Evolutionary conservation across 805 yeast genomes (phyloP).

Genomic region (Wickerhamiella azymoides): DNA sequence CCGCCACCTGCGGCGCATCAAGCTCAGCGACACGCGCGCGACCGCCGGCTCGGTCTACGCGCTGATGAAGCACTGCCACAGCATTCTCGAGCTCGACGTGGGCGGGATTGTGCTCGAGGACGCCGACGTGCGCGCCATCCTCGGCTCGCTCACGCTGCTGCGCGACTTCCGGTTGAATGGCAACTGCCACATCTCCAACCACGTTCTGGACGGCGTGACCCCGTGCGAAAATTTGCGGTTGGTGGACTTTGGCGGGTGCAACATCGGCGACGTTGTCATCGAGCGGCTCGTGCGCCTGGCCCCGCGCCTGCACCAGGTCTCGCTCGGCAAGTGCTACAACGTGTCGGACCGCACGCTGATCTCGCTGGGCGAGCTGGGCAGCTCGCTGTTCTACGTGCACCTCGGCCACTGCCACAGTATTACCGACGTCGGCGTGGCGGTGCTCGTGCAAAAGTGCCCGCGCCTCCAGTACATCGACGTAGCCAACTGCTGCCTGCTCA

Average conservation of each 20-base stretch:
- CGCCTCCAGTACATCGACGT: constrained; percentile 84
- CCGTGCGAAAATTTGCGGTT: constrained; percentile 54
- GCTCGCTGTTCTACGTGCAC: constrained; percentile 76
- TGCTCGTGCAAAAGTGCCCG: constrained; percentile 62
- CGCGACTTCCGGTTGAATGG: constrained; percentile 76
- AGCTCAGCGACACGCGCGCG: constrained; percentile 53
- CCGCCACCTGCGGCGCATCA: constrained; percentile 66
- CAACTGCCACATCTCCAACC: constrained; percentile 55
- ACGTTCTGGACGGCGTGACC: constrained; percentile 34
- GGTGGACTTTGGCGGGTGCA: constrained; percentile 75
- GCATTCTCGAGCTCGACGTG: constrained; percentile 78
- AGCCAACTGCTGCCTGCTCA: constrained; percentile 84
- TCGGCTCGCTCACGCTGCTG: constrained; percentile 50
- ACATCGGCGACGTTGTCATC: constrained; percentile 67
- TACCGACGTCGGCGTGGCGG: constrained; percentile 75
- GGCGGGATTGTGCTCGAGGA: constrained; percentile 30
- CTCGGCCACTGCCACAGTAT: constrained; percentile 86
- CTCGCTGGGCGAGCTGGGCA: constrained; percentile 58
- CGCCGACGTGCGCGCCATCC: constrained; percentile 40
- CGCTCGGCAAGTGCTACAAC: constrained; percentile 74
- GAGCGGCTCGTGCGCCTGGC: constrained; percentile 59
- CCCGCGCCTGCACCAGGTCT: constrained; percentile 77
- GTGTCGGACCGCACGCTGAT: constrained; percentile 71
- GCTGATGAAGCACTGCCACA: constrained; percentile 58
- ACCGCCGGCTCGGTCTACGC: constrained; percentile 47